Evolutionary conservation across 345 rosid species (phyloP).

Genomic region (Murraya koenigii): DNA sequence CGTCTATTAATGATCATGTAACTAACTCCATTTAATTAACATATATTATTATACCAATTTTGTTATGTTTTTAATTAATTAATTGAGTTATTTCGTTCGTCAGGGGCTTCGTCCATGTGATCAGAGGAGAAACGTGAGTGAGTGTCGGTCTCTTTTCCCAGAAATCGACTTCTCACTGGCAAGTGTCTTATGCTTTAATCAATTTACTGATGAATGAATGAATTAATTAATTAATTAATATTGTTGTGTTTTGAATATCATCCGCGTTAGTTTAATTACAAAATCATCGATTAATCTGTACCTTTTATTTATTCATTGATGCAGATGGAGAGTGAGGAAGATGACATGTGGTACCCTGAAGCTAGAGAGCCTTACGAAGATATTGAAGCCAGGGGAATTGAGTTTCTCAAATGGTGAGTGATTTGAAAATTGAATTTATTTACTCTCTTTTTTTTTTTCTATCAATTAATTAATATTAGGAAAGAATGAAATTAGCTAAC

Average conservation of each 20-base stretch:
- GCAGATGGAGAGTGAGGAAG: conserved; percentile 75
- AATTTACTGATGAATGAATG: too few species aligned
- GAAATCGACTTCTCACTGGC: conserved; percentile 2
- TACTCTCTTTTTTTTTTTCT: too few species aligned
- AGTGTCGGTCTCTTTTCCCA: conserved; percentile 4
- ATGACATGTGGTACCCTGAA: conserved; percentile 48
- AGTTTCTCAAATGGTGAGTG: conserved; percentile 54
- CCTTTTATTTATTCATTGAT: background rate
- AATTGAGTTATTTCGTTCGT: background rate
- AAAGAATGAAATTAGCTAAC: background rate
- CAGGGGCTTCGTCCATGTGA: conserved; percentile 14
- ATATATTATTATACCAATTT: too few species aligned
- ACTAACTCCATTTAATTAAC: too few species aligned
- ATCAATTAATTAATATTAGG: background rate
- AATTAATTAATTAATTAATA: too few species aligned
- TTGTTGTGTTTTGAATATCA: too few species aligned
- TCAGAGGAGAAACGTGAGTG: conserved; percentile 13
- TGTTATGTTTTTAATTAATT: too few species aligned
- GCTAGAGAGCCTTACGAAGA: conserved; percentile 51
- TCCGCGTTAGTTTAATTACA: too few species aligned
- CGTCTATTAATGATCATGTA: too few species aligned
- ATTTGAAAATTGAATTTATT: too few species aligned
- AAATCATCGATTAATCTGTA: too few species aligned
- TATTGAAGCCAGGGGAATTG: conserved; percentile 53
- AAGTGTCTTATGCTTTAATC: background rate